A percentile compares a stretch with the other conserved stretches of the same genome.
Conservation (phyloP, 441 rosid genomes). For the Arabidopsis hybrid region DNA sequence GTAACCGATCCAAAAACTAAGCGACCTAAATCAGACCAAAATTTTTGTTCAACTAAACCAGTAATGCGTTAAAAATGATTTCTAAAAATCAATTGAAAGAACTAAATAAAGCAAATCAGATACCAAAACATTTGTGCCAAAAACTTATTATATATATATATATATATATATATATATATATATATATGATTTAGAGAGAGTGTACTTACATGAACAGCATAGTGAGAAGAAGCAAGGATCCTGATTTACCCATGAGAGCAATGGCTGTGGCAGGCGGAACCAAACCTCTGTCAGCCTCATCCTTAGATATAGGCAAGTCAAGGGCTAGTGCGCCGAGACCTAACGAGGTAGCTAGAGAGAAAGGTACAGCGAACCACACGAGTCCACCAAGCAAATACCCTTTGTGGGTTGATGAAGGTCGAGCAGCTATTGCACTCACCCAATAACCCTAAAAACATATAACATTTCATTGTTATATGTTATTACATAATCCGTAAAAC, state of each 20-base stretch:
- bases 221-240: slow-evolving; percentile 88
- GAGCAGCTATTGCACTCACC: slow-evolving; percentile 97
- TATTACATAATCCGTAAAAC: too few relatives aligned
- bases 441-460: slow-evolving; percentile 70
- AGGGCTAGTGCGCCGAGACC: slow-evolving; percentile 95
- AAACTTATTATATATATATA: not conserved
- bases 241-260: slow-evolving; percentile 97
- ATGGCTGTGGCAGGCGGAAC: slow-evolving; percentile 96
- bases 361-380: slow-evolving; percentile 97
- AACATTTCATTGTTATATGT: not conserved
- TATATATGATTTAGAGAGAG: slow-evolving; percentile 5
- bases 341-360: slow-evolving; percentile 88
- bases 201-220: slow-evolving; percentile 92
- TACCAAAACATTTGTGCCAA: not conserved
- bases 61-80: not conserved
- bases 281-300: slow-evolving; percentile 83
- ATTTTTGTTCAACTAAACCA: not conserved
- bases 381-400: slow-evolving; percentile 94
- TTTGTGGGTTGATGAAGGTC: slow-evolving; percentile 93
- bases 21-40: not conserved
- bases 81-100: not conserved
- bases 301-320: slow-evolving; percentile 74
- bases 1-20: not conserved
- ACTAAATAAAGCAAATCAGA: not conserved
- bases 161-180: not conserved